Base-by-base conservation (phyloP, 306 rosid genomes). In the Cyclanthera cordifolia region DNA sequence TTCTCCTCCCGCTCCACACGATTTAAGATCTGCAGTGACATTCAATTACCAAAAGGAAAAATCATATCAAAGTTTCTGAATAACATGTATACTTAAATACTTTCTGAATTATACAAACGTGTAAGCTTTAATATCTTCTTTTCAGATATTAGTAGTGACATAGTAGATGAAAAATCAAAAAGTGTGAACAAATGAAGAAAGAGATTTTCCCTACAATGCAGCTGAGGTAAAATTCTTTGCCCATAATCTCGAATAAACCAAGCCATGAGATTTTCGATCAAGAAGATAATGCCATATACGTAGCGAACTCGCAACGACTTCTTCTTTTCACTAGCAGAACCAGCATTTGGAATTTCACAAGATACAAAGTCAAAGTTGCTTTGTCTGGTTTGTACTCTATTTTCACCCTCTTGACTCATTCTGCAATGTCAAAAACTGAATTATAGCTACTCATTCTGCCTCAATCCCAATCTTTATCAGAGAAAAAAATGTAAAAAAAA, bases 191-290 rank as follows among this genome's bases (percentile, higher is more conserved):
- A 28, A 45, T 15, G 46, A 19, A 70, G 41, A 64, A 4, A 72
- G 67, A 69, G 41, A 14, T 59, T 24, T 50, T 30, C 69, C 90
- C 74, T 83, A 88, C 96, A 83, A 16, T 74, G 88, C 56, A 82
- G 69, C 76, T 85, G 79, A 73, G 85, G 88, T 19, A 79, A 28
- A 70, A 80, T 15, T 54, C 71, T 53, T 79, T 86, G 95, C n/a
- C 87, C 95, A 74, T 91, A 91, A 74, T 91, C 97, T 53, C 97
- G 88, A 73, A 88, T 75, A 82, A 91, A 82, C 96, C 96, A 91
- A 53, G 97, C 91, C 47, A 81, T 79, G 25, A 86, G 87, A 74
- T 88, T 91, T 72, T 79, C 76, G 8, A 85, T 56, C 28, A 91
- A 77, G 86, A 91, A 91, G 72, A 88, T 66, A 57, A 74, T 41